Evolutionary conservation across 164 flowering plant genomes (phyloP), one percentile per base, ranked within the genome.

Genomic region (Aristolochia contorta): DNA sequence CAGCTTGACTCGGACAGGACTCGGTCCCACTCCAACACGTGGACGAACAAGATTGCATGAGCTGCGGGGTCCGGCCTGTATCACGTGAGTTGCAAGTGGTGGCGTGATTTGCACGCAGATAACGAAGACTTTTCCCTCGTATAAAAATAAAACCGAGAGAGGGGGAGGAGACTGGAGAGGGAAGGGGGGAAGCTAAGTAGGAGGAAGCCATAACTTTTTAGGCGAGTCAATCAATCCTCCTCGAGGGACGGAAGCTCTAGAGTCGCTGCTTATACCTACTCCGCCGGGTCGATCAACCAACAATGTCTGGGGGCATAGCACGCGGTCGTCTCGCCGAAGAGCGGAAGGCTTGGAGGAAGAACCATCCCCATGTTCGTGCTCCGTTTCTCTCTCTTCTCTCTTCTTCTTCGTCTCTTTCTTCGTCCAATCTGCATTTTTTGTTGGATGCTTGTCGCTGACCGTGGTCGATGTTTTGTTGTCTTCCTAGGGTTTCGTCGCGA

Each of bases 281-380:
- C 56, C 27, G 21, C 56, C 3, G 16, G 3, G 27, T 12, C 54
- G 50, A 60, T n/a, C n/a, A n/a, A n/a, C n/a, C n/a, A n/a, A 51
- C 37, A 12, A 82, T 83, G 94, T 81, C 88, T 1, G 94, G 85
- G 73, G 89, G 93, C 22, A 82, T 87, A 8, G 91, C 91, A n/a
- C 81, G 91, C 5, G 87, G 91, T 8, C 89, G 95, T 43, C 80
- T 85, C 12, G 71, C 91, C 0, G 95, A 87, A 65, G 95, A 87
- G 71, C 76, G 91, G 21, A 87, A 87, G 66, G 72, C 91, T 1
- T 85, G 96, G 96, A 80, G 96, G 4, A 87, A 81, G 78, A 87
- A 84, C 65, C 96, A 87, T 47, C 96, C 86, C 19, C 91, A 87
- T 66, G 91, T 87, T 19, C 58, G 83, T 27, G 5, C 5, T 75